Conservation (phyloP, 176 grass and related monocot species). For the Rhynchospora breviuscula region DNA sequence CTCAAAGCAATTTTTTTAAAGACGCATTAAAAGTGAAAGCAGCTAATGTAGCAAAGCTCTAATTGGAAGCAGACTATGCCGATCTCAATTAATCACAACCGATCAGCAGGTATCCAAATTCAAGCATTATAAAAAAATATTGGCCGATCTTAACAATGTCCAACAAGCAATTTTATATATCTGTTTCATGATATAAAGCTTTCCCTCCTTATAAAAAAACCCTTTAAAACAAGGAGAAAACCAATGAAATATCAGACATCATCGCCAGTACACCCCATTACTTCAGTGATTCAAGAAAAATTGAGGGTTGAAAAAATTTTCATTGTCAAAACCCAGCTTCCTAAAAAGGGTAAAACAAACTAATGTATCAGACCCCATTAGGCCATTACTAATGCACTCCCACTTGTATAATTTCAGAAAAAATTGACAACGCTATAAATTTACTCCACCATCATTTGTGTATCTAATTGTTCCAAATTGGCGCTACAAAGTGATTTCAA, state of each 20-base stretch:
- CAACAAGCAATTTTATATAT: background rate
- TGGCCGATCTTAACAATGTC: background rate
- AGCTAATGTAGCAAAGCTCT: background rate
- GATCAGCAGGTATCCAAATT: background rate
- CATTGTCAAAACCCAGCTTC: background rate
- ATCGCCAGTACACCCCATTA: background rate
- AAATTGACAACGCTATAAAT: background rate
- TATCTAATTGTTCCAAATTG: background rate
- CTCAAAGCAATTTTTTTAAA: background rate
- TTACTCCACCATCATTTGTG: background rate
- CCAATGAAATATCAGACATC: background rate
- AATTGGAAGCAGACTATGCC: background rate
- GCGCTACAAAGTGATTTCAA: background rate
- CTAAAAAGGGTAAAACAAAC: background rate
- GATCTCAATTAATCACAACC: background rate
- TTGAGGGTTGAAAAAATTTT: background rate
- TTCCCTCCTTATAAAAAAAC: background rate
- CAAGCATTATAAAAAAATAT: background rate
- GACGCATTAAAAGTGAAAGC: background rate
- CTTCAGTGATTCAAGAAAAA: background rate
- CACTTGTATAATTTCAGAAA: background rate
- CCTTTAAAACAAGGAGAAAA: no score
- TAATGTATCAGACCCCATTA: background rate
- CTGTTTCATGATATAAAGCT: background rate
- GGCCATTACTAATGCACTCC: background rate